Percentiles rank a stretch among this genome's conserved stretches.
phyloP scores from a whole-genome alignment of 176 grass and related monocot genomes.

The Aegilops speltoides region DNA sequence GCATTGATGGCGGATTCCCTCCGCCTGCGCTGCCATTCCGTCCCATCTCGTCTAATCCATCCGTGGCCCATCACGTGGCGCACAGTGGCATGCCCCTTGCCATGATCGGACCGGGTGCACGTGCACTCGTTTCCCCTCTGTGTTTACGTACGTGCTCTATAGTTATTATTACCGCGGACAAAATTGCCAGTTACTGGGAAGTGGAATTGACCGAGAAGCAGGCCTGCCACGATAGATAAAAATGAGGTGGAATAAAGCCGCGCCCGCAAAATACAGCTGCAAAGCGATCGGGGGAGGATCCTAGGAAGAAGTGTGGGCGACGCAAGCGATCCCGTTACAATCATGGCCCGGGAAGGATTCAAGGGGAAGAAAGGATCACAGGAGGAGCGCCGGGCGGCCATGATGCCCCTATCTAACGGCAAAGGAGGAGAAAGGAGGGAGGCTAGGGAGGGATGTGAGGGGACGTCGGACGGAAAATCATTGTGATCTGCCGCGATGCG shows the following conservation, averaged over 20 bases:
- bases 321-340: constrained; percentile 29
- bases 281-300: not conserved
- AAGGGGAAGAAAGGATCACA: not conserved
- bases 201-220: too few species aligned
- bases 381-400: not conserved
- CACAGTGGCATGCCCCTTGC: not conserved
- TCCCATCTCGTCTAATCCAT: not conserved
- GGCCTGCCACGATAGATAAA: too few species aligned
- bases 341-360: constrained; percentile 16
- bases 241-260: too few species aligned
- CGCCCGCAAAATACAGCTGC: not conserved
- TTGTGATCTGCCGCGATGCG: not conserved
- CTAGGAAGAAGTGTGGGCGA: constrained; percentile 7
- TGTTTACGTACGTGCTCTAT: too few species aligned
- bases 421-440: not conserved
- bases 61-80: not conserved
- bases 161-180: too few species aligned
- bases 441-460: too few species aligned
- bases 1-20: constrained; percentile 4
- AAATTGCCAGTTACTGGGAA: too few species aligned
- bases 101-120: not conserved
- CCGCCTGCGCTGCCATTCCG: not conserved
- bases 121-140: not conserved
- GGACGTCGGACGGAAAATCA: not conserved
- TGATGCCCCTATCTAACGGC: constrained; percentile 12